Evolutionary conservation across 805 yeast genomes (phyloP).

Genomic region (Barnettozyma pratensis): DNA sequence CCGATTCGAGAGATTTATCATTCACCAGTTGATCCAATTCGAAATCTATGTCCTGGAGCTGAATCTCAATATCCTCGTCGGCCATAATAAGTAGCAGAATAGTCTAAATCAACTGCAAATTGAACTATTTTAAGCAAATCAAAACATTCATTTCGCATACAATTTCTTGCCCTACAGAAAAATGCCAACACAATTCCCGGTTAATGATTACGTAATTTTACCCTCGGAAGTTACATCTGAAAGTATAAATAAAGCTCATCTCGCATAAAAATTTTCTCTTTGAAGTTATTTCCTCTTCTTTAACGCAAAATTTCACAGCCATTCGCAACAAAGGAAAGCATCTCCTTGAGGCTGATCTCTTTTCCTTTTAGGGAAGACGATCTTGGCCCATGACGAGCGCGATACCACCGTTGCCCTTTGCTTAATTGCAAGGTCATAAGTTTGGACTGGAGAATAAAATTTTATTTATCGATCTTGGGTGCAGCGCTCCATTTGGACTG

Average conservation of each 20-base stretch:
- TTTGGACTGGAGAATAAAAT: slow-evolving; percentile 58
- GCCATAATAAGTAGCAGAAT: neutral
- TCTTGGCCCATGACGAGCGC: slow-evolving; percentile 65
- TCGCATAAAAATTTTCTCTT: neutral
- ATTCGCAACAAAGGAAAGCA: slow-evolving; percentile 52
- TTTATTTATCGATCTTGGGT: slow-evolving; percentile 58
- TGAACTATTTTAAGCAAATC: too few relatives aligned
- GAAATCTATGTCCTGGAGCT: slow-evolving; percentile 1
- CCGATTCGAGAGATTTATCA: slow-evolving; percentile 5
- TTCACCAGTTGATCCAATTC: slow-evolving; percentile 10
- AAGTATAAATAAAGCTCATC: neutral
- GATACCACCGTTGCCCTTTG: slow-evolving; percentile 37
- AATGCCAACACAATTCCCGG: neutral
- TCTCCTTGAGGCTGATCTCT: slow-evolving; percentile 66
- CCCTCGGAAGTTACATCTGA: neutral
- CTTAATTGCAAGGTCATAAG: slow-evolving; percentile 18
- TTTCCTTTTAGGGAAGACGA: slow-evolving; percentile 25
- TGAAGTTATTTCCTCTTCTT: slow-evolving; percentile 10
- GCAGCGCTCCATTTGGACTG: slow-evolving; percentile 58
- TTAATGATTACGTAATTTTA: neutral
- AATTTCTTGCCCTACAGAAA: neutral
- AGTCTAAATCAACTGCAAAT: neutral
- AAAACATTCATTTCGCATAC: too few relatives aligned
- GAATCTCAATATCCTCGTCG: neutral
- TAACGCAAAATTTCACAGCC: slow-evolving; percentile 64